These are phyloP conservation scores for Arctostaphylos glauca DNA, from an alignment of 148 eudicot species.

Conservation along the genomic window DNA sequence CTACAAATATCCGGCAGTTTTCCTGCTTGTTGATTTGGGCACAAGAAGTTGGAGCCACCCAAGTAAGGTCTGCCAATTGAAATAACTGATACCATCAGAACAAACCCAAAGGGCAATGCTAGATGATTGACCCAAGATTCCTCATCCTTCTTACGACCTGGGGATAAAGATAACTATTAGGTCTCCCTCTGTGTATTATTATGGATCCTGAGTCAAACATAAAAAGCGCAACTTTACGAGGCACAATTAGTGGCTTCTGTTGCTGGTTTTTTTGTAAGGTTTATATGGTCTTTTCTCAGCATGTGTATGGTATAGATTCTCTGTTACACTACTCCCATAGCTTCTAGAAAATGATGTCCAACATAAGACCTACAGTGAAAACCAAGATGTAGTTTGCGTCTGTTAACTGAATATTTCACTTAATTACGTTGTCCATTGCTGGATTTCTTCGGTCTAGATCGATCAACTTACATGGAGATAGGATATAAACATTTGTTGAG, in stretches of 20 bases:
- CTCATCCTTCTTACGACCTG: too few species aligned
- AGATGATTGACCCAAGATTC: too few species aligned
- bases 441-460: not conserved
- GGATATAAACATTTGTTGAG: not conserved
- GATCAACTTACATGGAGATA: not conserved
- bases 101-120: too few species aligned
- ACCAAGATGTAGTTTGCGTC: not conserved
- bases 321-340: not conserved
- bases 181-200: not conserved
- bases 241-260: not conserved
- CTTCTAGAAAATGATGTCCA: not conserved
- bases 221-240: not conserved
- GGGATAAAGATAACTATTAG: not conserved
- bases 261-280: not conserved
- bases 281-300: not conserved
- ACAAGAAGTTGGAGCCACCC: slow-evolving; percentile 1
- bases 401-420: not conserved
- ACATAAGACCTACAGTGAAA: not conserved
- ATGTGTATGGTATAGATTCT: not conserved
- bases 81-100: not conserved
- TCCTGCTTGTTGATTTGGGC: not conserved
- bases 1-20: not conserved
- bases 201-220: not conserved
- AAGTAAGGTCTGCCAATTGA: not conserved
- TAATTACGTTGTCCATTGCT: not conserved